Evolutionary conservation across 306 rosid genomes (phyloP), one percentile per base, ranked within the genome.

Genomic region (Corylus avellana): DNA sequence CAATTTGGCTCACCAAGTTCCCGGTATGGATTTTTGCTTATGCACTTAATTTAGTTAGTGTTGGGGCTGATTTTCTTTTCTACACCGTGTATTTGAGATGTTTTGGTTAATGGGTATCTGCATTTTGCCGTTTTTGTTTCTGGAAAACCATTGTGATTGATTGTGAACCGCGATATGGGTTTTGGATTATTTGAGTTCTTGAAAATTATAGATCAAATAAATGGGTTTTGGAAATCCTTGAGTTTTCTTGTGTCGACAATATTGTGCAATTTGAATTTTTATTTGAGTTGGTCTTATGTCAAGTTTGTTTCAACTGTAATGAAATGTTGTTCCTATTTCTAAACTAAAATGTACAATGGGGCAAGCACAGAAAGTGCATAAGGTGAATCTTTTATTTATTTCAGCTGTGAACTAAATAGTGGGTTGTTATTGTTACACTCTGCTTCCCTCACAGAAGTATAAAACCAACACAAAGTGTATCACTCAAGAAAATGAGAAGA

Each of bases 1-100:
- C 84, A 58, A 86, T 79, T 85, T 94, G 80, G 87, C 89, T 18
- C 77, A 74, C 80, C 86, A 76, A 53, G 90, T 92, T 83, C 97
- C 98, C n/a, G 96, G 97, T 94, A 85, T 46, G 59, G 18, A 4
- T n/a, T 70, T 49, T 63, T 37, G 16, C 67, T 32, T 61, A 58
- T 63, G 3, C 1, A 32, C n/a, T 35, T 35, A 9, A 16, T 35
- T 64, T 46, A 16, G 18, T 32, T 64, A 64, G 11, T 35, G 20
- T 18, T 64, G 22, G 22, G 22, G 12, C 22, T 64, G 12, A 64
- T 14, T 22, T 59, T 25, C 18, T 8, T 22, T 16, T 16, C 18
- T 32, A 64, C 13, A 16, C 11, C 37, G 6, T 35, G 11, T 64
- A 7, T 63, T 32, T 35, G 0, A 35, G 16, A 14, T 35, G 37